Evolutionary conservation across 202 grass and related monocot species (phyloP), one percentile per base, ranked within the genome.

Genomic region (Zoysia matrella): DNA sequence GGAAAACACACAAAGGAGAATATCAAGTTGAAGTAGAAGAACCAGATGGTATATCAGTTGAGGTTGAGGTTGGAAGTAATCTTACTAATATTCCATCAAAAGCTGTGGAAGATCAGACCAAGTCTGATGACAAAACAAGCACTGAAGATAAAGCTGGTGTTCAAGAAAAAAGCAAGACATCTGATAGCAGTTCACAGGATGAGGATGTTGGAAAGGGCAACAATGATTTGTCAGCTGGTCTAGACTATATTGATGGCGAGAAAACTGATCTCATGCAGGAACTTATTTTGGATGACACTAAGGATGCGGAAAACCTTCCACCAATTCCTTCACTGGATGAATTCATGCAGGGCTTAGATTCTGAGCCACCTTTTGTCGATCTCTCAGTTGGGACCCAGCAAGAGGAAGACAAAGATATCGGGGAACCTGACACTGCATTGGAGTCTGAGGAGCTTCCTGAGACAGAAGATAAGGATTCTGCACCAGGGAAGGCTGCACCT

Each of bases 1-100:
- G 74, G 47, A 97, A 97, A 82, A 91, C 94, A 3, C 94, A 97
- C 53, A 94, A 94, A 78, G 94, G 92, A 42, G 92, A 97, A 80
- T 91, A 91, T 91, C 81, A 83, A 80, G 84, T 97, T 84, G 88
- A 94, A 74, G 62, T 94, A 63, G 94, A 94, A 56, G 89, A 94
- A 67, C 78, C 60, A 47, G 86, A 94, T 71, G 60, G 58, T 40
- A 75, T 91, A 14, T 86, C 75, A 0, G 63, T 71, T 40, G 82
- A 75, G 46, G 69, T 82, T 78, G 92, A 86, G 69, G 67, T 90
- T 44, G 69, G 83, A 53, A 51, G 52, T 16, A 53, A 76, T 79
- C 72, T 69, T 11, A 39, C 78, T 71, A 78, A 83, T 47, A 44
- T 62, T 71, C 22, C 84, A 77, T 69, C 75, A 69, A 81, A 80